Conservation (phyloP, 176 grass and related monocot species). For the Hordeum marinum region DNA sequence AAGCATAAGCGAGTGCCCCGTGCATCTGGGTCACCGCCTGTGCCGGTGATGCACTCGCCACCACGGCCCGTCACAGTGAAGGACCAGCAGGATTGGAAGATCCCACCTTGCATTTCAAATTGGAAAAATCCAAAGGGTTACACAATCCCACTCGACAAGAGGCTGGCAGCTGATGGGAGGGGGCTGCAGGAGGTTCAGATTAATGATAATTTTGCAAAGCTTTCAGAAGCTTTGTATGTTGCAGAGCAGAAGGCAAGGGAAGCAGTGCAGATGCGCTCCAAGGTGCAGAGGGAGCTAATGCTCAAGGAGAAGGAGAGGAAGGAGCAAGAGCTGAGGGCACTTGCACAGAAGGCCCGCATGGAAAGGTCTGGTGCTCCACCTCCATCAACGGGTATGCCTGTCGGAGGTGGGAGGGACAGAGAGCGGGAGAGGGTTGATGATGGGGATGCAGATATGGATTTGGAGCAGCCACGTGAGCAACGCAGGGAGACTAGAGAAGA, state of each 20-base stretch:
- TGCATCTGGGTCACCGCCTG: conserved; percentile 74
- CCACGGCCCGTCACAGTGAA: conserved; percentile 94
- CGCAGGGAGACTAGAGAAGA: conserved; percentile 73
- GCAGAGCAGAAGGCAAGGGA: conserved; percentile 98
- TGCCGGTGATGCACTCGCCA: conserved; percentile 89
- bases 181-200: conserved; percentile 97
- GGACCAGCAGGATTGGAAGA: conserved; percentile 99
- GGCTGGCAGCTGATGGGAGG: conserved; percentile 86
- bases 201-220: conserved; percentile 96
- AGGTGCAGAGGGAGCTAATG: conserved; percentile 85
- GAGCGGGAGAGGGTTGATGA: conserved; percentile 35
- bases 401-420: conserved; percentile 21
- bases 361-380: conserved; percentile 87
- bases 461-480: conserved; percentile 51
- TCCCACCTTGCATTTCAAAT: conserved; percentile 97
- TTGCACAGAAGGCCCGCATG: conserved; percentile 87
- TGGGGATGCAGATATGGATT: conserved; percentile 56
- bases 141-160: conserved; percentile 91
- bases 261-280: conserved; percentile 90
- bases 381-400: conserved; percentile 27
- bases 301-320: conserved; percentile 95
- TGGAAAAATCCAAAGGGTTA: conserved; percentile 99
- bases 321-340: conserved; percentile 86
- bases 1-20: conserved; percentile 94
- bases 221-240: conserved; percentile 89